These are phyloP conservation scores for Gleditsia sinensis DNA, from an alignment of 306 rosid genomes.

Conservation along the genomic window DNA sequence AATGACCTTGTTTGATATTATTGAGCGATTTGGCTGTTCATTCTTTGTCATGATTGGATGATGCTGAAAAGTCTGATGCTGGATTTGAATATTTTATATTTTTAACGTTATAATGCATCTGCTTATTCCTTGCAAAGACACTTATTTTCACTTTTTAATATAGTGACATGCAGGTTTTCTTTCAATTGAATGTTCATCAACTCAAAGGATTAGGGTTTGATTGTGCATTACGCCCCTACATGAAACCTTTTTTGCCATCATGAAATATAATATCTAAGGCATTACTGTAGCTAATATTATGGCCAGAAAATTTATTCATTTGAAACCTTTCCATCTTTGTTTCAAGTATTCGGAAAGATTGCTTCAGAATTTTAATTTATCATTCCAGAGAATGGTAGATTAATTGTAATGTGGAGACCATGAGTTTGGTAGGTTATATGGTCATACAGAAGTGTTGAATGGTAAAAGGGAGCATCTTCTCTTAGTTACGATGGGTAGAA, in stretches of 20 bases:
- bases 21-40: neutral
- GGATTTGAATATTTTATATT: neutral
- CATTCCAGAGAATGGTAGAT: constrained; percentile 3
- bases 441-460: neutral
- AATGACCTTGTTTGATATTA: neutral
- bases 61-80: neutral
- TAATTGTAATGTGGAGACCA: neutral
- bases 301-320: constrained; percentile 13
- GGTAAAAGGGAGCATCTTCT: neutral
- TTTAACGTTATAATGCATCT: constrained; percentile 2
- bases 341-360: neutral
- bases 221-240: neutral
- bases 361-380: constrained; percentile 19
- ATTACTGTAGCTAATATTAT: neutral
- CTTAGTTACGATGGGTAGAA: neutral
- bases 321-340: neutral
- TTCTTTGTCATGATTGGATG: neutral
- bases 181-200: constrained; percentile 17
- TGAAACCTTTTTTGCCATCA: neutral
- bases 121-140: constrained; percentile 12
- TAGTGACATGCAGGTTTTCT: neutral
- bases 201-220: constrained; percentile 36
- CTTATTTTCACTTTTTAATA: neutral
- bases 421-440: neutral
- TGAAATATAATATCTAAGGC: neutral